Evolutionary conservation across 805 yeast genomes (phyloP).

Genomic region (Geotrichum ghanense): DNA sequence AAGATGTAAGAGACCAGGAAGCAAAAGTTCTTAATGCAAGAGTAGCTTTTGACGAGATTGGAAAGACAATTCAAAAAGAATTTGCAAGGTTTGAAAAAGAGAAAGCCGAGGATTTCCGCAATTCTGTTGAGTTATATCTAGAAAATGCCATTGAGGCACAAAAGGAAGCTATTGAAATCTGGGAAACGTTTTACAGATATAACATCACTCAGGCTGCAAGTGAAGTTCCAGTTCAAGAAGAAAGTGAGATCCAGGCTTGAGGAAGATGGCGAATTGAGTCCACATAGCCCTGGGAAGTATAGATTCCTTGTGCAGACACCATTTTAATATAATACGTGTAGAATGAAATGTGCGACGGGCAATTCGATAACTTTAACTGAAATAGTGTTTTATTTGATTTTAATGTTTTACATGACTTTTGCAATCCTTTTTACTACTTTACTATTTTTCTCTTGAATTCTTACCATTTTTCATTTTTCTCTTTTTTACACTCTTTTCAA

Average conservation of each 20-base stretch:
- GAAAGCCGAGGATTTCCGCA: constrained; percentile 73
- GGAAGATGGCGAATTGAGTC: too few relatives aligned
- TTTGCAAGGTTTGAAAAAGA: constrained; percentile 59
- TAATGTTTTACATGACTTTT: too few relatives aligned
- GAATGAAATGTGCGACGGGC: too few relatives aligned
- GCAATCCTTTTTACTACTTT: too few relatives aligned
- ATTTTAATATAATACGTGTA: too few relatives aligned
- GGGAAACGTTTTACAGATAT: constrained; percentile 45
- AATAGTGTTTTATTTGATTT: too few relatives aligned
- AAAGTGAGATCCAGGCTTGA: too few relatives aligned
- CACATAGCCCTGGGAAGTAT: too few relatives aligned
- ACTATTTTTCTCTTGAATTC: too few relatives aligned
- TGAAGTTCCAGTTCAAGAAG: too few relatives aligned
- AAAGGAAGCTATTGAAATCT: constrained; percentile 52
- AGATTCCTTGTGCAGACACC: too few relatives aligned
- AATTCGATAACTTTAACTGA: too few relatives aligned
- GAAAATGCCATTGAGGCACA: constrained; percentile 89
- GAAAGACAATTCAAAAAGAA: constrained; percentile 57
- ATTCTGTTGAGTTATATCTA: constrained; percentile 78
- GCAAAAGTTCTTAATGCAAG: constrained; percentile 42
- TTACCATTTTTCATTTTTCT: not conserved
- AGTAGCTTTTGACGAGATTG: constrained; percentile 50
- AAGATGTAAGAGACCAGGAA: constrained; percentile 48
- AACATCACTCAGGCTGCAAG: constrained; percentile 28
- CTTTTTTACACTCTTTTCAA: not conserved